Evolutionary conservation across 1,284 basidiomycete species (phyloP).

Genomic region (Wallemia mellicola): DNA sequence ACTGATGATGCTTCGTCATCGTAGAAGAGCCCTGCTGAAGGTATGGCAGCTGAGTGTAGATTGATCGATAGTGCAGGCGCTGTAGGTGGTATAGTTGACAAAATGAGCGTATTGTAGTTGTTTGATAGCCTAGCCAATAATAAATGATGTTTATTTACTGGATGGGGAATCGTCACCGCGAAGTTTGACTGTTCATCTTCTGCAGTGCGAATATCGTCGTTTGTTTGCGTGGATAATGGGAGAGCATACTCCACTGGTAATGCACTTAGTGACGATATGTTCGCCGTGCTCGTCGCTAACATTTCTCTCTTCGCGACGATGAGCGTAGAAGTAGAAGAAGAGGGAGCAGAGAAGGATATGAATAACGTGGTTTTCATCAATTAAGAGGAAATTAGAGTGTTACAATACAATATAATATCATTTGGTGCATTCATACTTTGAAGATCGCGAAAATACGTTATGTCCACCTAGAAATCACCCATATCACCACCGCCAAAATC

Average conservation of each 20-base stretch:
- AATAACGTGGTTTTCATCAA: not conserved
- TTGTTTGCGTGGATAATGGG: not conserved
- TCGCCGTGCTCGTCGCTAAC: not conserved
- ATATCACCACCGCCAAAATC: not conserved
- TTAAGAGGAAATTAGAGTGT: too few species aligned
- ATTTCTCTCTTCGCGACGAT: not conserved
- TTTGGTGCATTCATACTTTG: too few species aligned
- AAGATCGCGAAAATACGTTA: too few species aligned
- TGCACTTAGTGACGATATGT: not conserved
- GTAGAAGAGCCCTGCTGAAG: not conserved
- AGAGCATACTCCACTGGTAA: not conserved
- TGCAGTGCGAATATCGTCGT: not conserved
- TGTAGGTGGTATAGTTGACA: not conserved
- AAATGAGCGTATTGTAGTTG: not conserved
- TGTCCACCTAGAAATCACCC: not conserved
- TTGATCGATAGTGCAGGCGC: not conserved
- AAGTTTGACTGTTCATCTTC: not conserved
- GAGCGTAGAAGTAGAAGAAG: not conserved
- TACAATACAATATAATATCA: too few species aligned
- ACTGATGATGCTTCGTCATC: slow-evolving; percentile 13
- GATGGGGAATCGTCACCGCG: not conserved
- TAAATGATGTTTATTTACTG: not conserved
- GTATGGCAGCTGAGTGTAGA: not conserved
- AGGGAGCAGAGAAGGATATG: not conserved
- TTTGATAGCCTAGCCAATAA: not conserved